Percentiles rank a stretch among this genome's conserved stretches.
Evolutionary conservation across 2,329 filamentous ascomycete genomes (phyloP).

Genomic region (Phialophora chinensis): DNA sequence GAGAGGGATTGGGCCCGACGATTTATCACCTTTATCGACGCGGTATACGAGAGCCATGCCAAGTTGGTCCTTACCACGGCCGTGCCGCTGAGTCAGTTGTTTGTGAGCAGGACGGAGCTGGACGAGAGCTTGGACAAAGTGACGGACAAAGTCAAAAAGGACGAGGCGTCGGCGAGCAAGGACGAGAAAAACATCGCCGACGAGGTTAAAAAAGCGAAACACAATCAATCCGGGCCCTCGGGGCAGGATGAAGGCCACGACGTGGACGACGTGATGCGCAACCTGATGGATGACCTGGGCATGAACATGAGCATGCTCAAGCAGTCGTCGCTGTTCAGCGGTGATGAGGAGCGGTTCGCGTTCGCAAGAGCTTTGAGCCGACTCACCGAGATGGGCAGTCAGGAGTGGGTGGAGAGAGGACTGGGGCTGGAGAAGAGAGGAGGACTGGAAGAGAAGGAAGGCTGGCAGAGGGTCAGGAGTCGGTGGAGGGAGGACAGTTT

Average conservation of each 20-base stretch:
- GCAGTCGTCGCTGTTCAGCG: constrained; percentile 83
- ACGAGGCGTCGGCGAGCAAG: constrained; percentile 35
- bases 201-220: constrained; percentile 49
- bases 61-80: constrained; percentile 93
- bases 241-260: constrained; percentile 54
- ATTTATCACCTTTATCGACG: constrained; percentile 98
- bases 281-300: constrained; percentile 85
- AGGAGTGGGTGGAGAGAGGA: constrained; percentile 90
- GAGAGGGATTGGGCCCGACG: constrained; percentile 85
- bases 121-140: constrained; percentile 60
- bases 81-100: constrained; percentile 82
- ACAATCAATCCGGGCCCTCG: constrained; percentile 19
- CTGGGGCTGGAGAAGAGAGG: constrained; percentile 55
- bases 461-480: constrained; percentile 56
- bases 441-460: constrained; percentile 54
- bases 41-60: constrained; percentile 89
- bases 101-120: constrained; percentile 75
- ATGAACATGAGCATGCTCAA: constrained; percentile 85
- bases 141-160: constrained; percentile 41
- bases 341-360: constrained; percentile 95
- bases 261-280: constrained; percentile 73
- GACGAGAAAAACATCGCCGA: constrained; percentile 43
- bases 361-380: constrained; percentile 88
- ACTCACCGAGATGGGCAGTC: constrained; percentile 89
- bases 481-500: constrained; percentile 58